A percentile compares a stretch with the other conserved stretches of the same genome.
Evolutionary conservation across 164 flowering plant genomes (phyloP).

Genomic region (Sextonia rubra): DNA sequence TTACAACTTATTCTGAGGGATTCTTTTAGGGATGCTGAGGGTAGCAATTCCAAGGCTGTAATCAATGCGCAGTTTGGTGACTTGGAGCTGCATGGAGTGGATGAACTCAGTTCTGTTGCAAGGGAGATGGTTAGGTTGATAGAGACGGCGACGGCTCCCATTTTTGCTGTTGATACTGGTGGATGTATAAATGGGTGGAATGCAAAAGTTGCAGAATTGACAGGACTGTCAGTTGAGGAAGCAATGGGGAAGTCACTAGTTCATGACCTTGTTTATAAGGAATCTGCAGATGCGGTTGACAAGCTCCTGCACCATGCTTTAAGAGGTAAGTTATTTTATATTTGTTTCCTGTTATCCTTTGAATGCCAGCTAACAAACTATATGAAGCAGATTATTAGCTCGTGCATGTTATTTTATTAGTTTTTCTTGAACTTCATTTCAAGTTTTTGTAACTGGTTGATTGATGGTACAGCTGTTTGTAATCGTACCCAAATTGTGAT

Average conservation of each 20-base stretch:
- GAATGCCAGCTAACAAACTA: neutral
- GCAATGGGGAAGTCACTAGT: conserved; percentile 92
- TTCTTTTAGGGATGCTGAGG: conserved; percentile 63
- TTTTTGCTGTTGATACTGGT: conserved; percentile 77
- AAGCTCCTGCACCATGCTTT: conserved; percentile 62
- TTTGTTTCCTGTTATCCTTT: neutral
- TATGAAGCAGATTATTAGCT: too few species aligned
- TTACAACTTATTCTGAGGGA: conserved; percentile 92
- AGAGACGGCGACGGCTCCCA: conserved; percentile 96
- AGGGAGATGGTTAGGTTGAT: conserved; percentile 96
- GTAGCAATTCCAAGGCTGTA: conserved; percentile 58
- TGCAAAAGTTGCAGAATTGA: conserved; percentile 88
- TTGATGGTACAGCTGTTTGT: neutral
- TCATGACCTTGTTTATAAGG: conserved; percentile 66
- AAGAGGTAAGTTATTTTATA: conserved; percentile 42
- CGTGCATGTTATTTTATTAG: neutral
- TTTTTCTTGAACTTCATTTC: neutral
- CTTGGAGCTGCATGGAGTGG: conserved; percentile 64
- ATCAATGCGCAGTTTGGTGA: conserved; percentile 40
- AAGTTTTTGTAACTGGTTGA: neutral
- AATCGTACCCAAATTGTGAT: neutral
- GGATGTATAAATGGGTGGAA: conserved; percentile 94
- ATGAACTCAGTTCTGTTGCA: conserved; percentile 90
- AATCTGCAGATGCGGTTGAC: conserved; percentile 53
- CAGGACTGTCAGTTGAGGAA: conserved; percentile 87